Percentiles rank a stretch among this genome's conserved stretches.
Evolutionary conservation across 495 filamentous ascomycete species (phyloP).

Genomic region (Pseudotulostoma volvatum): DNA sequence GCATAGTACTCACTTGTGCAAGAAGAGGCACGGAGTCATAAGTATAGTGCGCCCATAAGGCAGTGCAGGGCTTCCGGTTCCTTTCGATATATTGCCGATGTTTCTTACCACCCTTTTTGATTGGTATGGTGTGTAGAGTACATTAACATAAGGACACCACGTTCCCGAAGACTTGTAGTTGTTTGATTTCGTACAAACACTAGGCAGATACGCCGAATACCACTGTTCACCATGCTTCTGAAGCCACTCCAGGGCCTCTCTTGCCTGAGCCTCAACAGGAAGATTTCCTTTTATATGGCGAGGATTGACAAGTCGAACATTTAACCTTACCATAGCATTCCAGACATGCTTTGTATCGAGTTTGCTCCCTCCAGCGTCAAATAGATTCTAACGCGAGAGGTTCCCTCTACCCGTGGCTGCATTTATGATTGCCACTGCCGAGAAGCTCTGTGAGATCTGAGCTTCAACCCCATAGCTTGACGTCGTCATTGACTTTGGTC

Average conservation of each 20-base stretch:
- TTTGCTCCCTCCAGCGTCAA: not conserved
- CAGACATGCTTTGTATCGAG: not conserved
- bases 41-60: too few species aligned
- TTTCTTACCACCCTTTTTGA: not conserved
- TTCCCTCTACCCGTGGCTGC: not conserved
- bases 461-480: not conserved
- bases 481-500: not conserved
- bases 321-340: not conserved
- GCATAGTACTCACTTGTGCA: too few species aligned
- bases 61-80: too few species aligned
- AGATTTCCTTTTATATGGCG: not conserved
- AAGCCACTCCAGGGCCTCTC: not conserved
- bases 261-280: not conserved
- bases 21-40: too few species aligned
- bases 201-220: not conserved
- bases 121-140: not conserved
- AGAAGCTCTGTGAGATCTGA: not conserved
- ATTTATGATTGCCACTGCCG: not conserved
- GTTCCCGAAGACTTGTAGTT: not conserved
- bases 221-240: not conserved
- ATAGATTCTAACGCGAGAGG: not conserved
- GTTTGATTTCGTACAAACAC: not conserved
- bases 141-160: not conserved
- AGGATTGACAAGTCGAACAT: not conserved
- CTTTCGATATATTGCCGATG: too few species aligned